These are phyloP conservation scores for Lachancea waltii DNA, from an alignment of 805 yeast species.

Conservation along the genomic window DNA sequence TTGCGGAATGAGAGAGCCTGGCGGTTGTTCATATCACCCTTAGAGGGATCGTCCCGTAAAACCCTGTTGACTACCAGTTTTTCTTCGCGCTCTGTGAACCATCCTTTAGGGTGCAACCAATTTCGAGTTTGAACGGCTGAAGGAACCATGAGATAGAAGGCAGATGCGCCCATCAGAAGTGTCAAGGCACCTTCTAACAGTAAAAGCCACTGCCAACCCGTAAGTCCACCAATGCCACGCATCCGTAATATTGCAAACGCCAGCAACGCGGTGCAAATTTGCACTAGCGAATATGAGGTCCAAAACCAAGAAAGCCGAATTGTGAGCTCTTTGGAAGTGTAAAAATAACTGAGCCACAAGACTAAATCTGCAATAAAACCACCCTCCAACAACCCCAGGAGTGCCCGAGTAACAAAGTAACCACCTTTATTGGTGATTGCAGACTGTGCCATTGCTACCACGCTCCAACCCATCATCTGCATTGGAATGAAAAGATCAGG, in stretches of 20 bases:
- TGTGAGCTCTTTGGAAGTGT: constrained; percentile 52
- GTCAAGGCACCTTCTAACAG: constrained; percentile 59
- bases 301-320: constrained; percentile 56
- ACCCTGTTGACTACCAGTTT: constrained; percentile 53
- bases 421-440: constrained; percentile 37
- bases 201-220: constrained; percentile 59
- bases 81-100: constrained; percentile 49
- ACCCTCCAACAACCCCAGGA: constrained; percentile 53
- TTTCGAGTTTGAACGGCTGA: constrained; percentile 49
- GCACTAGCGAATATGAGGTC: constrained; percentile 46
- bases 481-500: constrained; percentile 56
- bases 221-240: constrained; percentile 40
- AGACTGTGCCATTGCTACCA: constrained; percentile 48
- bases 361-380: constrained; percentile 62
- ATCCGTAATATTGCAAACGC: constrained; percentile 51
- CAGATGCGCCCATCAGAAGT: constrained; percentile 42
- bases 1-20: constrained; percentile 39
- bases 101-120: constrained; percentile 45
- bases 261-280: constrained; percentile 41
- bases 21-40: constrained; percentile 62
- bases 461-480: constrained; percentile 53
- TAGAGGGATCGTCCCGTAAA: constrained; percentile 58
- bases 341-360: constrained; percentile 64
- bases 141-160: constrained; percentile 49
- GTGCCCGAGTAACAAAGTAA: constrained; percentile 42